Evolutionary conservation across 148 eudicot species (phyloP), one percentile per base, ranked within the genome.

Genomic region (Camellia granthamiana): DNA sequence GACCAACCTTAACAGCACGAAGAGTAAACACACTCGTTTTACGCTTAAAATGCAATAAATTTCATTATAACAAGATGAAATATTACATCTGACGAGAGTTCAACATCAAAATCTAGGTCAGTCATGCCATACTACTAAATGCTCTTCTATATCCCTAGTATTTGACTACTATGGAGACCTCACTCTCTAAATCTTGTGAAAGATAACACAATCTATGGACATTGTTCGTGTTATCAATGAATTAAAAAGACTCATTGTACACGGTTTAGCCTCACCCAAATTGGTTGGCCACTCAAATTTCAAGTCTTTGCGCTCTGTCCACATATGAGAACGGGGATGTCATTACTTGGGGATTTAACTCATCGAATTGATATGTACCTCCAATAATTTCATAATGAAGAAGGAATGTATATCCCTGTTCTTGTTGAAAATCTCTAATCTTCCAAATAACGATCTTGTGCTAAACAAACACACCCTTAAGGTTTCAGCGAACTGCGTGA

Each of bases 401-500:
- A 43, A 42, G 46, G 10, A 12, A 43, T 69, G 30, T 4, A 23
- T 23, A 10, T 18, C 61, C 2, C 5, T 54, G 23, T 52, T 19
- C 13, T 18, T 21, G 55, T 72, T 51, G 43, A 72, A 19, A 51
- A 4, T 46, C 42, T 51, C 18, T 43, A 1, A 11, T 72, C 74
- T 1, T 46, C 56, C 14, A 19, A 51, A 8, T 47, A 49, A 10
- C 7, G 8, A 18, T n/a, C 13, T 15, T 44, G 54, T 1, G 7
- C 7, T 52, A 6, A 61, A 18, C 11, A 19, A 16, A 61, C 44
- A 12, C 5, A 21, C 11, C 74, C 71, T 65, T 84, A 84, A 38
- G 86, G 79, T 78, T 77, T 86, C 60, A 49, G 69, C 58, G 87
- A 75, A 71, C 79, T 84, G 63, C 91, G 86, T 14, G 88, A 85